Evolutionary conservation across 495 filamentous ascomycete species (phyloP).

Genomic region (Xylaria scruposa): DNA sequence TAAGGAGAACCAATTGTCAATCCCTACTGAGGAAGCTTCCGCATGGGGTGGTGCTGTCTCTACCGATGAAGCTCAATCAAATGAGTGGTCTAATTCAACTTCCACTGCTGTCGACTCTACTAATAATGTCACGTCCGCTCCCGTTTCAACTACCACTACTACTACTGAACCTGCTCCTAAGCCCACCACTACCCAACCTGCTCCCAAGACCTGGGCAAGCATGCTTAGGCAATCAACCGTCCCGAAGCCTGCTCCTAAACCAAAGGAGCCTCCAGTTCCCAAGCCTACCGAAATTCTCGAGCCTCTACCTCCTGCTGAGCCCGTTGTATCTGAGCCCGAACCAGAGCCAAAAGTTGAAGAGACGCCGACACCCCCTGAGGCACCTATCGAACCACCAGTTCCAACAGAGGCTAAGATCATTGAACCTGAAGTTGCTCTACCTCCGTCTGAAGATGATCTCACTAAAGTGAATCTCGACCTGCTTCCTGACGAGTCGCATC

Average conservation of each 20-base stretch:
- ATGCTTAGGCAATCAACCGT: slow-evolving; percentile 57
- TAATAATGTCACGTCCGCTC: slow-evolving; percentile 32
- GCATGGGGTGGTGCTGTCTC: slow-evolving; percentile 47
- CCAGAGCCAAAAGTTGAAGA: slow-evolving; percentile 43
- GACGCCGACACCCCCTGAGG: slow-evolving; percentile 33
- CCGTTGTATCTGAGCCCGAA: slow-evolving; percentile 42
- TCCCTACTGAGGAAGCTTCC: slow-evolving; percentile 56
- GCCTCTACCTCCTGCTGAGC: slow-evolving; percentile 46
- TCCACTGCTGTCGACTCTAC: slow-evolving; percentile 31
- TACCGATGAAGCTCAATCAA: slow-evolving; percentile 41
- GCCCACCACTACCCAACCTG: slow-evolving; percentile 41
- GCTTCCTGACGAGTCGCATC: slow-evolving; percentile 77
- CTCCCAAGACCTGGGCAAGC: slow-evolving; percentile 64
- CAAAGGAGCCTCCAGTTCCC: slow-evolving; percentile 50
- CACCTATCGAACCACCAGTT: slow-evolving; percentile 36
- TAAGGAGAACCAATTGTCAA: slow-evolving; percentile 58
- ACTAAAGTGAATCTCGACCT: slow-evolving; percentile 92
- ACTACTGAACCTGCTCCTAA: slow-evolving; percentile 37
- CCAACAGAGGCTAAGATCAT: slow-evolving; percentile 45
- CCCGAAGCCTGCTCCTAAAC: slow-evolving; percentile 52
- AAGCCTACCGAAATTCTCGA: slow-evolving; percentile 51
- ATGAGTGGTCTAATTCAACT: slow-evolving; percentile 35
- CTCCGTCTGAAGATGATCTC: slow-evolving; percentile 80
- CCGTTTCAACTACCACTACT: slow-evolving; percentile 30
- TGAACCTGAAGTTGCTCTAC: slow-evolving; percentile 60